Percentiles rank a stretch among this genome's conserved stretches.
phyloP scores from a whole-genome alignment of 202 grass and related monocot species.

The Carex arenaria region DNA sequence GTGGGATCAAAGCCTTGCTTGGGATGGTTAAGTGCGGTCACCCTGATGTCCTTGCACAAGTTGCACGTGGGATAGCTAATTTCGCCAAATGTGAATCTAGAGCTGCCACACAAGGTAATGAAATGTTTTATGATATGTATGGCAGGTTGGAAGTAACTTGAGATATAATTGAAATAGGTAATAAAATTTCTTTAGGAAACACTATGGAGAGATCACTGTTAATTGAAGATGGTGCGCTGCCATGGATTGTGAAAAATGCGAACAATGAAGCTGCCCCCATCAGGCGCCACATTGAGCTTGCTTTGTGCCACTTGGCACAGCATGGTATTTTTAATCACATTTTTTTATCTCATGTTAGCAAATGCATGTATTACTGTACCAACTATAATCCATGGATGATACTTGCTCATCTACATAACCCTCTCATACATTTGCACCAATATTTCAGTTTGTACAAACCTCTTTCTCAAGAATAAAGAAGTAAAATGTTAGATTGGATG shows the following conservation, averaged over 20 bases:
- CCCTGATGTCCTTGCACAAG: constrained; percentile 97
- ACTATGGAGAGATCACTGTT: constrained; percentile 75
- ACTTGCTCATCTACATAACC: neutral
- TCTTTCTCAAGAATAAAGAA: neutral
- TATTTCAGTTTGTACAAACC: neutral
- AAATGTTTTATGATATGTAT: constrained; percentile 10
- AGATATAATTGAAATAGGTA: constrained; percentile 12
- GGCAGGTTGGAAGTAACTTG: neutral
- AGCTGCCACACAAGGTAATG: constrained; percentile 89
- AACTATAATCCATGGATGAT: neutral
- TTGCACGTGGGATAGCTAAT: constrained; percentile 98
- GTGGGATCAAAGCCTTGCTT: constrained; percentile 95
- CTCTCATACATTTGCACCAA: constrained; percentile 12
- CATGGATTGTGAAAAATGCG: constrained; percentile 95
- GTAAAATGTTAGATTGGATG: neutral
- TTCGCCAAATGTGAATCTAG: constrained; percentile 99
- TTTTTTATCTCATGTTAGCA: neutral
- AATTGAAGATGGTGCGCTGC: constrained; percentile 89
- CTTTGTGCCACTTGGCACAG: constrained; percentile 92
- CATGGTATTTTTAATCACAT: constrained; percentile 47
- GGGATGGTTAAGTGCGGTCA: constrained; percentile 98
- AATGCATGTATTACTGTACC: constrained; percentile 5
- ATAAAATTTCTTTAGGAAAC: constrained; percentile 50
- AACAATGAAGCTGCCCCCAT: constrained; percentile 98
- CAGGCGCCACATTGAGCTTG: constrained; percentile 93